Percentiles rank a stretch among this genome's conserved stretches.
Conservation (phyloP, 352 stramenopile species). For the Phytophthora kernoviae region DNA sequence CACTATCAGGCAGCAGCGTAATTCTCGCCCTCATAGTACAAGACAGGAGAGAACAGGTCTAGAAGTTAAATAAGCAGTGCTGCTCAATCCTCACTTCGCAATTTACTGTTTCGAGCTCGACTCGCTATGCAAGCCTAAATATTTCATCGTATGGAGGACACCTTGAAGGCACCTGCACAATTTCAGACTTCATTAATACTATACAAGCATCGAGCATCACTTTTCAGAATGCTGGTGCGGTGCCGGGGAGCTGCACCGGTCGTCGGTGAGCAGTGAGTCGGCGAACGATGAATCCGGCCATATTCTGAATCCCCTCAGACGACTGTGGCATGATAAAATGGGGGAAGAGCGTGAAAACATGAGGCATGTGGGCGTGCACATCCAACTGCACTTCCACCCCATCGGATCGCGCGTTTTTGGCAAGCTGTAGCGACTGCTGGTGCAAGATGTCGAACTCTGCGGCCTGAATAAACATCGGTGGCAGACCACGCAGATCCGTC, state of each 20-base stretch:
- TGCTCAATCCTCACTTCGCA: too few relatives aligned
- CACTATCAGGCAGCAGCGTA: too few relatives aligned
- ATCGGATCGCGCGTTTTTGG: conserved; percentile 32
- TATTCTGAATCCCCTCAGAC: conserved; percentile 41
- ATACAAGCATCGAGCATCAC: neutral
- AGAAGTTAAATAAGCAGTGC: too few relatives aligned
- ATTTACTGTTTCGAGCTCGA: too few relatives aligned
- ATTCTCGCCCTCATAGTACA: too few relatives aligned
- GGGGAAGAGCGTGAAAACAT: conserved; percentile 66
- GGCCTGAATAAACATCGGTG: conserved; percentile 49
- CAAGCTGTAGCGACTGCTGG: conserved; percentile 39
- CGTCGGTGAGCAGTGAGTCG: conserved; percentile 27
- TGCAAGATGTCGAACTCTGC: conserved; percentile 59
- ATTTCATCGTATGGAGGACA: too few relatives aligned
- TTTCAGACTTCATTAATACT: too few relatives aligned
- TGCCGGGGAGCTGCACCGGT: conserved; percentile 27
- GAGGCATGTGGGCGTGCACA: conserved; percentile 57
- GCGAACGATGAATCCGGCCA: conserved; percentile 47
- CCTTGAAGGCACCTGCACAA: too few relatives aligned
- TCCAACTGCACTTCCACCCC: conserved; percentile 47
- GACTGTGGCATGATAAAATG: conserved; percentile 53
- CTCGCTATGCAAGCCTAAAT: too few relatives aligned
- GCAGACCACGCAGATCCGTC: conserved; percentile 45
- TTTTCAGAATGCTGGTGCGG: conserved; percentile 29
- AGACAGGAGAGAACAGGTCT: too few relatives aligned